Evolutionary conservation across 768 basidiomycete species (phyloP), one percentile per base, ranked within the genome.

Genomic region (Kwoniella botswanensis): DNA sequence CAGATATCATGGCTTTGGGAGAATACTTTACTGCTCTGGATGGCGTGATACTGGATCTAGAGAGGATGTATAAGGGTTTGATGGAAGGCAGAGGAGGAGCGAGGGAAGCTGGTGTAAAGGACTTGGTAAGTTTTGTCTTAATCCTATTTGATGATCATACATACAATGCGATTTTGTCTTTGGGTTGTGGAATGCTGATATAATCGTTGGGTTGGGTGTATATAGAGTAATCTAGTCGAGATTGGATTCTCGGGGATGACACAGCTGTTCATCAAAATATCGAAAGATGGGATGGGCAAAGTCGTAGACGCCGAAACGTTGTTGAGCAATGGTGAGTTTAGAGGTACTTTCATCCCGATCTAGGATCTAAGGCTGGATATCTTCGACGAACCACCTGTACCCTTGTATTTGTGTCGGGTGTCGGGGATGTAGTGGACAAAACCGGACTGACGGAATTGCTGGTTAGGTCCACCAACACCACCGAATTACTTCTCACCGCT

Each of bases 21-120:
- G 82, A 82, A 26, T 83, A 78, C 59, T 82, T 78, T 44, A 62
- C 53, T 4, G 81, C 82, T 13, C 53, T 83, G 22, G 79, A 81
- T 65, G 63, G 75, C 6, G 74, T 82, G 1, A 67, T 75, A 1
- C 68, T 65, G 15, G 82, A 83, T 74, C 67, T 83, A 18, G 82
- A 83, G 60, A 62, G 79, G 58, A 76, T 83, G 74, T 72, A 72
- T 71, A 76, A 76, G 65, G 73, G 81, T 42, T 54, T 73, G 35
- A 65, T 67, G 66, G 76, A 80, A 63, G 79, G 79, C 0, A 59
- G 76, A 65, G 79, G 79, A 3, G 79, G 79, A 12, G 75, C 76
- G 11, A 55, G 81, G 18, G 82, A 82, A 60, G 75, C 75, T 0
- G 79, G 78, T 11, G 74, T 83, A 4, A 76, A 72, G 62, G 81